A percentile compares a stretch with the other conserved stretches of the same genome.
Conservation (phyloP, 1,284 basidiomycete genomes). For the Pseudozyma flocculosa region DNA sequence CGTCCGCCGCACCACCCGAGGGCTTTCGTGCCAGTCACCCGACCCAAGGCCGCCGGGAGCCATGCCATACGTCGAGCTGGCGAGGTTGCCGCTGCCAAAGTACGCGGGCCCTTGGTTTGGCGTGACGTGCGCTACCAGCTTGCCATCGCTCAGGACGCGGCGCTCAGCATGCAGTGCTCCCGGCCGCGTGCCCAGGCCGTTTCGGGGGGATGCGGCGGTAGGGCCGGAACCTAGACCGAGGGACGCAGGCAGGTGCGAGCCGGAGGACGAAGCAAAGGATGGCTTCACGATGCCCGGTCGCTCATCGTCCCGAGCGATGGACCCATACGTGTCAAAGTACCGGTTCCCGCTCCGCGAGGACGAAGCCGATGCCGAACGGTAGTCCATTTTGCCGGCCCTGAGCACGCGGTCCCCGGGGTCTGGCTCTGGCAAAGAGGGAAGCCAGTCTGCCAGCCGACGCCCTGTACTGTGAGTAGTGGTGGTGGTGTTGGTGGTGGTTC, state of each 20-base stretch:
- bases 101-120: neutral
- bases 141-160: neutral
- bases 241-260: slow-evolving; percentile 19
- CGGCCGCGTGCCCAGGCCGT: neutral
- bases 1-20: neutral
- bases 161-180: neutral
- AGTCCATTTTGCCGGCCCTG: neutral
- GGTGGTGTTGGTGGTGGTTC: no score
- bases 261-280: neutral
- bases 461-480: no score
- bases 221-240: no score
- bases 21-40: neutral
- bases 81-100: slow-evolving; percentile 11
- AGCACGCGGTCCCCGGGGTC: no score
- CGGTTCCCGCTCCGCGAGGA: neutral
- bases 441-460: no score
- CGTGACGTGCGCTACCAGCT: neutral
- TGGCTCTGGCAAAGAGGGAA: neutral
- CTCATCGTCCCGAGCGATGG: neutral
- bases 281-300: neutral
- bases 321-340: neutral
- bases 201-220: no score
- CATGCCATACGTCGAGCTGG: slow-evolving; percentile 11
- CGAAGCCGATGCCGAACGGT: neutral
- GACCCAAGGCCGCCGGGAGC: neutral